Evolutionary conservation across 2,329 filamentous ascomycete genomes (phyloP), one percentile per base, ranked within the genome.

Genomic region (Diaporthe destruens): DNA sequence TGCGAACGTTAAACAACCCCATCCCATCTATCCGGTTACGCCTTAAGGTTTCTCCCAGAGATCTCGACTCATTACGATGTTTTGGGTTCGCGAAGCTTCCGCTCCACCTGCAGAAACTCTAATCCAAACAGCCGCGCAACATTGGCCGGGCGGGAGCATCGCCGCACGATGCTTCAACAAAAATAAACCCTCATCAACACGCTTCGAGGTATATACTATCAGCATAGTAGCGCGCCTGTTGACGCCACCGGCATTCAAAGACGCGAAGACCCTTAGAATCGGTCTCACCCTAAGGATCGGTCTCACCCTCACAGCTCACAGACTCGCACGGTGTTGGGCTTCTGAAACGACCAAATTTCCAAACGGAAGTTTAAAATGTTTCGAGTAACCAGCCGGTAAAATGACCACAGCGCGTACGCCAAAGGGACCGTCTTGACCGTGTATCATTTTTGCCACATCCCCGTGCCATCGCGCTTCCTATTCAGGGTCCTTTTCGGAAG

Each of bases 401-500:
- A 66, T 53, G 32, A 66, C 47, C 32, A 66, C 32, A 65, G 51
- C 5, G 32, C 29, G 25, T 16, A n/a, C 29, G 29, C 29, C 29
- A 2, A 29, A 29, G 29, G 29, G 8, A 36, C 61, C n/a, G n/a
- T n/a, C n/a, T n/a, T n/a, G n/a, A n/a, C n/a, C n/a, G 29, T 29
- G 11, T n/a, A 20, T 51, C 47, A 20, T 25, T 42, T 66, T 66
- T 66, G 61, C 61, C 61, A 66, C 61, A 32, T 66, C 61, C 29
- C 25, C 47, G 32, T 53, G 34, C 44, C 61, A 53, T 66, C 61
- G 61, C 32, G 51, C 44, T 44, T 39, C 44, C 59, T 39, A 66
- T 53, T 66, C 61, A 66, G 61, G 61, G 61, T 66, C 61, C n/a
- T 14, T 66, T 39, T 32, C 61, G 61, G 61, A 66, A 66, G 61